Conservation (phyloP, 805 yeast genomes). For the Ogataea naganishii region DNA sequence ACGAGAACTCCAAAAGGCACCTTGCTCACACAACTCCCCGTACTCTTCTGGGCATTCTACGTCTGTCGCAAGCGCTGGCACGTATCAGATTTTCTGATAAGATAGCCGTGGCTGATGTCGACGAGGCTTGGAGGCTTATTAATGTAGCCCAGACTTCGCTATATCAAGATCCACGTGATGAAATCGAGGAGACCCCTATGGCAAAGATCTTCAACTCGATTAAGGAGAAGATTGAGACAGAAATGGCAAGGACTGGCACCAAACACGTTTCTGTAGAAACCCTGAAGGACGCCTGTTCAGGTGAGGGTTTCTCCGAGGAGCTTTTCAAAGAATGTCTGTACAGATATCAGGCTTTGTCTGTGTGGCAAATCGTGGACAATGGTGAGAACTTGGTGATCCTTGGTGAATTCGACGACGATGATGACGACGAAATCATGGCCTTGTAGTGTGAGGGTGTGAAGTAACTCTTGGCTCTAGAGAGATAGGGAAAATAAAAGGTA, state of each 20-base stretch:
- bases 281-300: constrained; percentile 56
- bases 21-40: constrained; percentile 94
- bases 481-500: too few species aligned
- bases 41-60: constrained; percentile 80
- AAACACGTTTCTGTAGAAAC: constrained; percentile 33
- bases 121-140: constrained; percentile 84
- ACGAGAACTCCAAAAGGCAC: constrained; percentile 66
- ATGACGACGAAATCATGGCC: constrained; percentile 15
- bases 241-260: constrained; percentile 20
- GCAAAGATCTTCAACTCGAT: constrained; percentile 69
- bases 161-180: constrained; percentile 41
- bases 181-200: constrained; percentile 54
- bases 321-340: constrained; percentile 68
- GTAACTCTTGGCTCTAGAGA: too few species aligned
- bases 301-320: constrained; percentile 76
- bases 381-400: constrained; percentile 56
- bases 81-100: constrained; percentile 70
- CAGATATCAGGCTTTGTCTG: constrained; percentile 62
- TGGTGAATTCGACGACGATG: constrained; percentile 28
- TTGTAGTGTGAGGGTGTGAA: too few species aligned
- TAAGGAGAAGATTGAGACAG: constrained; percentile 29
- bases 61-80: constrained; percentile 93
- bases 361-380: constrained; percentile 72
- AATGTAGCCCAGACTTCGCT: constrained; percentile 84
- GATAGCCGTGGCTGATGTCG: constrained; percentile 78